phyloP scores from a whole-genome alignment of 2,329 filamentous ascomycete species.

The Pseudofabraea citricarpa region DNA sequence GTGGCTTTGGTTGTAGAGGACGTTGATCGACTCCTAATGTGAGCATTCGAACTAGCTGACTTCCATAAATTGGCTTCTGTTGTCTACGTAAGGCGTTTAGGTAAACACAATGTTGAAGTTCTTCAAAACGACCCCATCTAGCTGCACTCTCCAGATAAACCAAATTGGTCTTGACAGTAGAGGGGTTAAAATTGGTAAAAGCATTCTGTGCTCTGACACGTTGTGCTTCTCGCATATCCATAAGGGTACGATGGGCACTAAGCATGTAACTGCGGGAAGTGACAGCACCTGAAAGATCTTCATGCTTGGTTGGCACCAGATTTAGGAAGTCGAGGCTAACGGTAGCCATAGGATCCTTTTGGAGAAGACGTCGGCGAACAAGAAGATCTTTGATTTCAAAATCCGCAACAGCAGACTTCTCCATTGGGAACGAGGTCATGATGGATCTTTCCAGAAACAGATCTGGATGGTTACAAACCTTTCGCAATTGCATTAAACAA shows the following conservation, averaged over 20 bases:
- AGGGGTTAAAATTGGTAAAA: conserved; percentile 53
- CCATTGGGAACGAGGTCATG: conserved; percentile 94
- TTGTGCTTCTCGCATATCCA: conserved; percentile 69
- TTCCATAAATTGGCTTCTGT: conserved; percentile 76
- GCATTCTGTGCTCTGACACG: conserved; percentile 54
- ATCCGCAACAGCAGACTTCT: conserved; percentile 67
- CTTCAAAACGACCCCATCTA: conserved; percentile 66
- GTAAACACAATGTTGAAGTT: conserved; percentile 76
- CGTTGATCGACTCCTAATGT: conserved; percentile 57
- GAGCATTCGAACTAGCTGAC: conserved; percentile 69
- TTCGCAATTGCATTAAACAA: conserved; percentile 93
- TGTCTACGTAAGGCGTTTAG: conserved; percentile 78
- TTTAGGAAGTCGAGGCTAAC: conserved; percentile 77
- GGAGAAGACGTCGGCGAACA: conserved; percentile 62
- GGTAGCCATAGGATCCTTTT: conserved; percentile 53
- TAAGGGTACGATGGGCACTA: conserved; percentile 64
- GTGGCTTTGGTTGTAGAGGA: conserved; percentile 55
- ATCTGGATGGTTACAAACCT: conserved; percentile 98
- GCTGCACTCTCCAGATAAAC: conserved; percentile 67
- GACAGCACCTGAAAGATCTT: conserved; percentile 52
- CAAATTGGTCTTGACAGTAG: conserved; percentile 64
- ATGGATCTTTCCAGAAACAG: conserved; percentile 94
- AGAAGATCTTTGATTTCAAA: conserved; percentile 70
- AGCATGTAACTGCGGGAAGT: conserved; percentile 57
- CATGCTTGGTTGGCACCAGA: conserved; percentile 67